Evolutionary conservation across 2,329 filamentous ascomycete species (phyloP).

Genomic region (Colletotrichum liriopes): DNA sequence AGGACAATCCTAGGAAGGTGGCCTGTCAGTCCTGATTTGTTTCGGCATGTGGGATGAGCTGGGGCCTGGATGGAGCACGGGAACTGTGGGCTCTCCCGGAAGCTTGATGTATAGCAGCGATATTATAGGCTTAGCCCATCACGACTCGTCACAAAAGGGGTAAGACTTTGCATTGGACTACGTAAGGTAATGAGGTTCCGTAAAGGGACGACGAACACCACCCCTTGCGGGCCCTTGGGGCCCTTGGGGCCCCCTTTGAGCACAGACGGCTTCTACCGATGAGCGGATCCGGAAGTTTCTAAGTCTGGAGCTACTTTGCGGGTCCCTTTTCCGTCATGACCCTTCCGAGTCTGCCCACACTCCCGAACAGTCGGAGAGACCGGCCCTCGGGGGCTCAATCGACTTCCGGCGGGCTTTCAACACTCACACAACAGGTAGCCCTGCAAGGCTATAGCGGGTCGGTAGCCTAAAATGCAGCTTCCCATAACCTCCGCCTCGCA

Average conservation of each 20-base stretch:
- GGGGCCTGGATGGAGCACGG: neutral
- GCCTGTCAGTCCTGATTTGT: slow-evolving; percentile 16
- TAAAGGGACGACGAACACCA: slow-evolving; percentile 11
- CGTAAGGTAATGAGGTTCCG: slow-evolving; percentile 31
- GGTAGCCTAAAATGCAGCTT: neutral
- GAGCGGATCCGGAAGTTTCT: slow-evolving; percentile 23
- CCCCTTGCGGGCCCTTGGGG: too few species aligned
- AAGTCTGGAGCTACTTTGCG: slow-evolving; percentile 2
- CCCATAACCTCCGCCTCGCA: neutral
- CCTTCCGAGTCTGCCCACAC: slow-evolving; percentile 12
- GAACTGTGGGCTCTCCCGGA: slow-evolving; percentile 17
- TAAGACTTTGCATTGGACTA: neutral
- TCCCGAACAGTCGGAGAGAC: slow-evolving; percentile 15
- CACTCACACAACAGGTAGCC: neutral
- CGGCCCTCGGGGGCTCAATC: slow-evolving; percentile 12
- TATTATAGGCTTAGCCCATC: slow-evolving; percentile 11
- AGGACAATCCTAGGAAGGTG: slow-evolving; percentile 2
- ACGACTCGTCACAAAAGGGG: neutral
- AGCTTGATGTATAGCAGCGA: slow-evolving; percentile 17
- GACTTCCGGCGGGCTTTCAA: neutral
- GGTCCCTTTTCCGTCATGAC: neutral
- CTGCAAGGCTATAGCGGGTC: slow-evolving; percentile 18
- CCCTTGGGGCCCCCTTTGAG: neutral
- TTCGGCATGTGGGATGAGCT: slow-evolving; percentile 35
- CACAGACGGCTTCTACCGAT: slow-evolving; percentile 9